phyloP scores from a whole-genome alignment of 768 basidiomycete genomes.

The Auricularia sp. region DNA sequence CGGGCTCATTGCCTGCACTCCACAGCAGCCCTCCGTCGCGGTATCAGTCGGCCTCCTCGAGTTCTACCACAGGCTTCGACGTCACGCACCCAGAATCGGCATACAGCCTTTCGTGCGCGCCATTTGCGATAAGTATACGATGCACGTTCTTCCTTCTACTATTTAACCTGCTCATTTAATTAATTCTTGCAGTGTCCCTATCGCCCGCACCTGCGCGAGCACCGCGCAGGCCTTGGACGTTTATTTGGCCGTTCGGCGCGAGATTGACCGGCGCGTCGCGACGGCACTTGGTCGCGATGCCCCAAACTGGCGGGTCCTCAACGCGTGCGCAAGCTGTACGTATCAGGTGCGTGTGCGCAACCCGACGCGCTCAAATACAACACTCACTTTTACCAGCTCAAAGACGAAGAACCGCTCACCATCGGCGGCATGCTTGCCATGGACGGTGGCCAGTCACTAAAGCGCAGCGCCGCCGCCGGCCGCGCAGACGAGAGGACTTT shows the following conservation, averaged over 20 bases:
- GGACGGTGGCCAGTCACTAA: not conserved
- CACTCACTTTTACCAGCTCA: not conserved
- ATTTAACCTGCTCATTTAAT: not conserved
- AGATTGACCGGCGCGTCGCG: conserved; percentile 3
- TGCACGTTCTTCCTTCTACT: not conserved
- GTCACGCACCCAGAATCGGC: not conserved
- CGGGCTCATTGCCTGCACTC: not conserved
- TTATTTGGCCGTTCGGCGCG: conserved; percentile 6
- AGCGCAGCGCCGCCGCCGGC: not conserved
- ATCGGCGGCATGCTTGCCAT: not conserved
- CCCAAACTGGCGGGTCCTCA: conserved; percentile 9
- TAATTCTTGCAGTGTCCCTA: conserved; percentile 3
- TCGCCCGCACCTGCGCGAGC: not conserved
- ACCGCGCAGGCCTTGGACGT: conserved; percentile 8
- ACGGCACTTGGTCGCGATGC: conserved; percentile 6
- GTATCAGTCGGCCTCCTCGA: not conserved
- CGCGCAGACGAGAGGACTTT: not conserved
- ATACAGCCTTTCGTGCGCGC: not conserved
- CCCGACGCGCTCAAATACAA: not conserved
- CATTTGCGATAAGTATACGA: not conserved
- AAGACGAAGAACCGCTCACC: not conserved
- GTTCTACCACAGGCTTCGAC: not conserved
- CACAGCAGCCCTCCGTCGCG: not conserved
- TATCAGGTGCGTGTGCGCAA: not conserved
- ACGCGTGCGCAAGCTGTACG: conserved; percentile 9